These are phyloP conservation scores for Antarctomyces pellizariae DNA, from an alignment of 495 filamentous ascomycete species.

Conservation along the genomic window DNA sequence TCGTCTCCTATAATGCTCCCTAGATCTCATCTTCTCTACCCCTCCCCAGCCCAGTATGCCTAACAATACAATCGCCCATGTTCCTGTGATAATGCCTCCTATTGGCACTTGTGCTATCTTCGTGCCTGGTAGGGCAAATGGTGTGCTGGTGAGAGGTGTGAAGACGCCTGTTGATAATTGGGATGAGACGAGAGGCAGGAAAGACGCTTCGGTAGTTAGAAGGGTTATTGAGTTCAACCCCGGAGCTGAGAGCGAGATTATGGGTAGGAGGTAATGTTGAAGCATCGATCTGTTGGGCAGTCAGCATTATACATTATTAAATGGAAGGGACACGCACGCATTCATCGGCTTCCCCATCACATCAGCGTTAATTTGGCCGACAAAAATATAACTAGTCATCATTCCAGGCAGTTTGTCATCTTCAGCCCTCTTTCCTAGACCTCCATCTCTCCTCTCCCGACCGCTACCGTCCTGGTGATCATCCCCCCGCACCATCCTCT, in stretches of 20 bases:
- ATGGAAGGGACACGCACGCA: slow-evolving; percentile 10
- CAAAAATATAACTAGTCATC: slow-evolving; percentile 22
- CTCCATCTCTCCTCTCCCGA: too few relatives aligned
- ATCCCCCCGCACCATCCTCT: too few relatives aligned
- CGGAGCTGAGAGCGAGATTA: too few relatives aligned
- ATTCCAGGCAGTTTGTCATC: slow-evolving; percentile 7
- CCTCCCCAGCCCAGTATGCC: slow-evolving; percentile 36
- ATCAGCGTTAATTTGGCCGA: slow-evolving; percentile 25
- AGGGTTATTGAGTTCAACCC: too few relatives aligned
- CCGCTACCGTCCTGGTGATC: too few relatives aligned
- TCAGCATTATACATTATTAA: too few relatives aligned
- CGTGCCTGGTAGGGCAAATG: slow-evolving; percentile 42
- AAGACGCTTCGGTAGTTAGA: too few relatives aligned
- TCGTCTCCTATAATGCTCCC: slow-evolving; percentile 33
- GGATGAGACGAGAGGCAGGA: too few relatives aligned
- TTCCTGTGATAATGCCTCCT: slow-evolving; percentile 37
- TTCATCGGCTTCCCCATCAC: slow-evolving; percentile 18
- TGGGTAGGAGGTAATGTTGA: too few relatives aligned
- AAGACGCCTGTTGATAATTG: too few relatives aligned
- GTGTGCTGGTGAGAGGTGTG: slow-evolving; percentile 8
- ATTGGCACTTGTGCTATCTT: slow-evolving; percentile 43
- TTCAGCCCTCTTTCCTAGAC: slow-evolving; percentile 8
- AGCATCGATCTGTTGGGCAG: too few relatives aligned
- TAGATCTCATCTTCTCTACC: slow-evolving; percentile 34
- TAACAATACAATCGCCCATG: slow-evolving; percentile 33